Evolutionary conservation across 495 filamentous ascomycete genomes (phyloP), one percentile per base, ranked within the genome.

Genomic region (Jackrogersella minutella): DNA sequence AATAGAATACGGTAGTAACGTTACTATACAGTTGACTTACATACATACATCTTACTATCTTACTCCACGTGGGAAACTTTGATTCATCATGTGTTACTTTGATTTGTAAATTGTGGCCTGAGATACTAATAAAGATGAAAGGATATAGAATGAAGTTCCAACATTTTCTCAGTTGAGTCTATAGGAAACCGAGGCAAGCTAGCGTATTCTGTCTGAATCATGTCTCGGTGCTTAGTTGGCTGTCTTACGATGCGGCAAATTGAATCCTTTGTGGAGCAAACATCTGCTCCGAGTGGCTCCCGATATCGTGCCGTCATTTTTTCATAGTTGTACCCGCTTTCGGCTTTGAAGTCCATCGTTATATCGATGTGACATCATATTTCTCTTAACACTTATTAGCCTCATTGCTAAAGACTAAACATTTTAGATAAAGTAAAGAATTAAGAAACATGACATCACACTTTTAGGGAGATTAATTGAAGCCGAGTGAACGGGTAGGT

Each of bases 1-100:
- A n/a, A n/a, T n/a, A n/a, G 37, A 44, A 64, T 57, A 64, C 60
- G 51, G 44, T 28, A 40, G 64, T 58, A 68, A 68, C 64, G 64
- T 68, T 68, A 62, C 64, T 44, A n/a, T 30, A 43, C 40, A 37
- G 21, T 21, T 17, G n/a, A n/a, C n/a, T n/a, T n/a, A n/a, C n/a
- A n/a, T n/a, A n/a, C n/a, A n/a, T n/a, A n/a, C n/a, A n/a, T n/a
- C 9, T 4, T 13, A 34, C 7, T 36, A 13, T 13, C 19, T 13
- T 16, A n/a, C 24, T 30, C 16, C 22, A 30, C 57, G 34, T 33
- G 37, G 33, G 37, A 54, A 51, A 44, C 22, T 21, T 26, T 57
- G 44, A 51, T 60, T 51, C 36, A 41, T 43, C 34, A 51, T 41
- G 36, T 16, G 33, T 17, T 30, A 19, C 40, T 19, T 39, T 6